Conservation (phyloP, 2,329 filamentous ascomycete species). For the Penicillium paneum region DNA sequence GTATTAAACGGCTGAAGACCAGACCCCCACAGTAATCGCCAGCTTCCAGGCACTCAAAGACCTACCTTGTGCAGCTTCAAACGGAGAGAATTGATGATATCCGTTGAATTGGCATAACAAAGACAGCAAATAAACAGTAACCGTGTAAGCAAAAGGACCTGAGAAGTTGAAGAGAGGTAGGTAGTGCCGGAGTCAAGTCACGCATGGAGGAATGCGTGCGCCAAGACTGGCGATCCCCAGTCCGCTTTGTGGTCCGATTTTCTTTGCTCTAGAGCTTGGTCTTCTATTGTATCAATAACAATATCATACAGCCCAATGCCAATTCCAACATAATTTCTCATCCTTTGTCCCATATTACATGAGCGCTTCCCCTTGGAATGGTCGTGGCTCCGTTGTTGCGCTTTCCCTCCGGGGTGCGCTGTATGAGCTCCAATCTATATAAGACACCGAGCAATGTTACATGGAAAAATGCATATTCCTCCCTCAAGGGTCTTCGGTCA, state of each 20-base stretch:
- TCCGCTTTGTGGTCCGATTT: conserved; percentile 17
- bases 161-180: conserved; percentile 3
- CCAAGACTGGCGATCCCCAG: conserved; percentile 19
- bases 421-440: conserved; percentile 18
- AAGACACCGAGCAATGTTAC: conserved; percentile 9
- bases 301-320: conserved; percentile 1
- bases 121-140: neutral
- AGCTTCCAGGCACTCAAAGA: conserved; percentile 9
- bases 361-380: conserved; percentile 22
- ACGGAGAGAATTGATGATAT: neutral
- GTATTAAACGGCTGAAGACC: conserved; percentile 21
- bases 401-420: conserved; percentile 25
- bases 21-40: conserved; percentile 18
- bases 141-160: neutral
- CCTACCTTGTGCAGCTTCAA: conserved; percentile 18
- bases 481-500: conserved; percentile 3
- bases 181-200: conserved; percentile 11
- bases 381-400: conserved; percentile 32
- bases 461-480: conserved; percentile 8
- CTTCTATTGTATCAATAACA: neutral
- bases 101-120: conserved; percentile 10
- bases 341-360: conserved; percentile 3
- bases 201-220: conserved; percentile 22
- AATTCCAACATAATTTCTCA: neutral
- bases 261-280: conserved; percentile 3